These are phyloP conservation scores for Cinchona pubescens DNA, from an alignment of 257 asterid genomes.

Conservation along the genomic window DNA sequence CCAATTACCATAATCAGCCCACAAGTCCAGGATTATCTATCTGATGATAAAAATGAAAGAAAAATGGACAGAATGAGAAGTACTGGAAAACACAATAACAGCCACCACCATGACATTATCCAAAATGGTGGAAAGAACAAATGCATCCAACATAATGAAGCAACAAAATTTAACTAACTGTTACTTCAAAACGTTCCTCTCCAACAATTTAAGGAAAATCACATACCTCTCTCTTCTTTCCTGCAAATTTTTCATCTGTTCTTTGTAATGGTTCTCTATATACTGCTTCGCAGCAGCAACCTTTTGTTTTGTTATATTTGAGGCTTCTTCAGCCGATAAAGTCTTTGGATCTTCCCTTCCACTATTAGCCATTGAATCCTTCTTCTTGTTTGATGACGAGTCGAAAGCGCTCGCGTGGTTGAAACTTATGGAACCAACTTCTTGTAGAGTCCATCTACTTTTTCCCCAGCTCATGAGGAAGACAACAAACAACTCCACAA, in stretches of 20 bases:
- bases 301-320: slow-evolving; percentile 82
- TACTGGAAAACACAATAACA: not conserved
- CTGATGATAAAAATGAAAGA: not conserved
- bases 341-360: slow-evolving; percentile 62
- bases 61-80: too few relatives aligned
- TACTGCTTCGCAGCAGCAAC: slow-evolving; percentile 97
- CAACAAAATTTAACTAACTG: not conserved
- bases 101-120: not conserved
- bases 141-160: not conserved
- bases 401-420: slow-evolving; percentile 75
- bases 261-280: slow-evolving; percentile 97
- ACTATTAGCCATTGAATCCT: slow-evolving; percentile 58
- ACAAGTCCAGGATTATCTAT: not conserved
- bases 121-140: not conserved
- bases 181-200: not conserved
- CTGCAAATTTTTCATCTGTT: slow-evolving; percentile 84
- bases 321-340: slow-evolving; percentile 75
- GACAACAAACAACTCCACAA: slow-evolving; percentile 18
- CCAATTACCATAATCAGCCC: not conserved
- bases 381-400: slow-evolving; percentile 57
- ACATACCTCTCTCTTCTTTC: slow-evolving; percentile 91
- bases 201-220: slow-evolving; percentile 14
- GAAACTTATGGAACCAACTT: slow-evolving; percentile 84
- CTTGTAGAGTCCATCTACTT: slow-evolving; percentile 75
- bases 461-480: slow-evolving; percentile 40